Conservation (phyloP, 345 rosid species). For the Theobroma cacao region DNA sequence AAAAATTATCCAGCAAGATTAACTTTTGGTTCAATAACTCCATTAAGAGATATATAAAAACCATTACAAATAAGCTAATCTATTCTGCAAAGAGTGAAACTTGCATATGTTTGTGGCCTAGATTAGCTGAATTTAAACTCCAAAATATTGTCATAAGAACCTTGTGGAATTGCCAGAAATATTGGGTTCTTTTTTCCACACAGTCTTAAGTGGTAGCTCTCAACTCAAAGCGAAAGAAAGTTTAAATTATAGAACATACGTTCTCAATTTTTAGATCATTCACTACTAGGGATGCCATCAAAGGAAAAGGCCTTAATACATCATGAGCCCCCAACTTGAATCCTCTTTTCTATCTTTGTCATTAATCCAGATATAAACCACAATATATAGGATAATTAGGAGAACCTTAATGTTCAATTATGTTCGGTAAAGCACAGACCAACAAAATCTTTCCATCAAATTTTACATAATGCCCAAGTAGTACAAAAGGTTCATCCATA, state of each 20-base stretch:
- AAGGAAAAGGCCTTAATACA: no score
- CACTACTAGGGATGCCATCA: no score
- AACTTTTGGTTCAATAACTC: background rate
- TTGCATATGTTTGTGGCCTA: background rate
- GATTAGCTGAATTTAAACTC: background rate
- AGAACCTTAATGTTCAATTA: no score
- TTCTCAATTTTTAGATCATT: no score
- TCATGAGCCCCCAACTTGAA: background rate
- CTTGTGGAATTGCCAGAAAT: background rate
- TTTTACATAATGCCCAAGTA: background rate
- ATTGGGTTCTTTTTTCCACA: background rate
- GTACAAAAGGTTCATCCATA: background rate
- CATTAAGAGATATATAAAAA: background rate
- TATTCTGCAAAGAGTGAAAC: background rate
- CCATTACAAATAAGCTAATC: background rate
- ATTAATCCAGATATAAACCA: background rate
- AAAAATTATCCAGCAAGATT: background rate
- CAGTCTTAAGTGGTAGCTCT: background rate
- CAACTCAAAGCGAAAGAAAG: no score
- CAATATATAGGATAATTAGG: background rate
- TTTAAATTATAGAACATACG: no score
- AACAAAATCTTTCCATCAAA: background rate
- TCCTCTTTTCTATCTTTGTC: background rate
- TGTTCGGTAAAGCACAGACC: background rate
- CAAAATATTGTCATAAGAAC: background rate